Conservation (phyloP, 371 early-diverging fungal genomes). For the Phascolomyces articulosus region DNA sequence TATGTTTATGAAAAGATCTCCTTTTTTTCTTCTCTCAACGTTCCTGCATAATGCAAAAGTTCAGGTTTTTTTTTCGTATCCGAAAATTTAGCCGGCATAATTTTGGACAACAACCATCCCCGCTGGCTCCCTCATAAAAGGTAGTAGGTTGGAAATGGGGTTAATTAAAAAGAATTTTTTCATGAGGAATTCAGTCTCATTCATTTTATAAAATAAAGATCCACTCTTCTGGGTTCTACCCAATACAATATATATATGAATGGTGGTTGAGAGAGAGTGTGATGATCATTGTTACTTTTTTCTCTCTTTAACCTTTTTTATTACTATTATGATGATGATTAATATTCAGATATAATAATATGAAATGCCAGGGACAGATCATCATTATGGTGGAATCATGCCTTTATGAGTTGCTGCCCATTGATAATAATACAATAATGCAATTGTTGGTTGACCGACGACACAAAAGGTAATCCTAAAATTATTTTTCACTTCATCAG, state of each 20-base stretch:
- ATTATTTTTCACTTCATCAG: neutral
- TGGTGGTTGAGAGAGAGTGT: no score
- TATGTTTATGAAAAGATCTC: no score
- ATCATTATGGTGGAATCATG: neutral
- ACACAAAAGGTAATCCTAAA: slow-evolving; percentile 77
- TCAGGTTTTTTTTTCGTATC: neutral
- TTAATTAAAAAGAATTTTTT: neutral
- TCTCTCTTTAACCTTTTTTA: no score
- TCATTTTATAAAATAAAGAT: no score
- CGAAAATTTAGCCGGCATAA: neutral
- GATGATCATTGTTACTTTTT: no score
- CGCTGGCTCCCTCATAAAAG: neutral
- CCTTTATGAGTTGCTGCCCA: slow-evolving; percentile 61
- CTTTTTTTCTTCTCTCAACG: neutral
- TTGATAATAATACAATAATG: slow-evolving; percentile 82
- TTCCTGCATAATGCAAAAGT: slow-evolving; percentile 1
- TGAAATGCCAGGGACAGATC: no score
- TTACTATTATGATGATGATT: no score
- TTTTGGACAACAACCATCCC: neutral
- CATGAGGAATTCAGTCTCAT: neutral
- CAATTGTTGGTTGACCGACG: slow-evolving; percentile 85
- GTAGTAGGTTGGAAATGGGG: neutral
- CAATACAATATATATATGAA: no score
- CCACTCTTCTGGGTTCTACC: no score
- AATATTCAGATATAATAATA: no score